Percentiles rank a stretch among this genome's conserved stretches.
Conservation (phyloP, 495 filamentous ascomycete species). For the Hyaloscypha variabilis region DNA sequence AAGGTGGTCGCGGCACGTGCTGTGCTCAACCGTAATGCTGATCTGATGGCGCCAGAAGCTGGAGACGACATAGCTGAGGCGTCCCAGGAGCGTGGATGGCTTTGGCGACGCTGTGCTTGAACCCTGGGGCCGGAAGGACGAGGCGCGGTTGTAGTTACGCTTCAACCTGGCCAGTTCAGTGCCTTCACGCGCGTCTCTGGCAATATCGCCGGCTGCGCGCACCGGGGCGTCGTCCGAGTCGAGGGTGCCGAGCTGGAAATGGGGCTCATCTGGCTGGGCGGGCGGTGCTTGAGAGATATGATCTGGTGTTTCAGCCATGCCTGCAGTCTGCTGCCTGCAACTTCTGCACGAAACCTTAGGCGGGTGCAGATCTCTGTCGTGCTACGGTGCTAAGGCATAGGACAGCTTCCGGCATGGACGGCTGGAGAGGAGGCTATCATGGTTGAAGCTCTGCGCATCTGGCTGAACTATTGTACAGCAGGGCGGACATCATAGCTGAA, state of each 20-base stretch:
- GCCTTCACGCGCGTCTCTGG: conserved; percentile 26
- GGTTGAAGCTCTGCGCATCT: background rate
- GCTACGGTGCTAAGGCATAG: background rate
- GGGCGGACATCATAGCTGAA: too few relatives aligned
- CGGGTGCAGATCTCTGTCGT: background rate
- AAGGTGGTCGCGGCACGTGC: conserved; percentile 53
- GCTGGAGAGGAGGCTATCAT: background rate
- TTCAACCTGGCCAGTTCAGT: conserved; percentile 23
- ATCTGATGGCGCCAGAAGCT: conserved; percentile 50
- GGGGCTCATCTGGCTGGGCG: conserved; percentile 20
- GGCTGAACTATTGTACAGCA: background rate
- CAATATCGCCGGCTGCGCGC: conserved; percentile 13
- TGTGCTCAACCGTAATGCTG: conserved; percentile 43
- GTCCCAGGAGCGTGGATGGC: conserved; percentile 20
- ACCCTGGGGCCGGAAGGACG: conserved; percentile 12
- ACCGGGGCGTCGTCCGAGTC: background rate
- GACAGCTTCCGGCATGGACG: background rate
- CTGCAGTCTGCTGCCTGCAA: too few relatives aligned
- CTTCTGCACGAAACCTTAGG: too few relatives aligned
- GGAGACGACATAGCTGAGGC: conserved; percentile 26
- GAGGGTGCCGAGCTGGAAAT: background rate
- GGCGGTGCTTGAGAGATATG: background rate
- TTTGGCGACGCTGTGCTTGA: conserved; percentile 8
- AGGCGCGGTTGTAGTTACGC: conserved; percentile 26
- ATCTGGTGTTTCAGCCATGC: conserved; percentile 12